Evolutionary conservation across 2,329 filamentous ascomycete species (phyloP), one percentile per base, ranked within the genome.

Genomic region (Aspergillus flavus): DNA sequence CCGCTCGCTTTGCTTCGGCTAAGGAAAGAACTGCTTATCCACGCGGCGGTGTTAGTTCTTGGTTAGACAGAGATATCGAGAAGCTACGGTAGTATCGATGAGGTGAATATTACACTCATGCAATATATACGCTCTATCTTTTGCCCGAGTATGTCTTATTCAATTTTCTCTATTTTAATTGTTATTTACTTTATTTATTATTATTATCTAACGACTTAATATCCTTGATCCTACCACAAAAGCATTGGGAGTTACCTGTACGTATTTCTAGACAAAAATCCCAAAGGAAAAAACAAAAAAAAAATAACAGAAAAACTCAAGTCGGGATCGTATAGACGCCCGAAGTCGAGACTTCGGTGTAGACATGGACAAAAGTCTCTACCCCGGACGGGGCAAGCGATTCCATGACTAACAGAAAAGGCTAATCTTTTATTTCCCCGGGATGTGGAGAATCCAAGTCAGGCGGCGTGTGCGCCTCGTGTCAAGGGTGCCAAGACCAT

Each of bases 341-440:
- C 34, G 5, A 36, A 36, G 34, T 36, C 34, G 34, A 36, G 34
- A 36, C 34, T 36, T 36, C 34, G 34, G 34, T 36, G 34, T 16
- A 6, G 14, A 36, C 14, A 16, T 16, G 34, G 5, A 16, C 6
- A 36, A 7, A 36, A 16, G 21, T 28, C 3, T 19, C 21, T 53
- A 54, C 52, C 52, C 52, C 52, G 12, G 52, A 54, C 30, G 16
- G 30, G 26, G 50, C n/a, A 28, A 52, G 30, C 16, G 30, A 54
- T 59, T 59, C 46, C 57, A 50, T 61, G 59, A 61, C 59, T 57
- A 61, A 61, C 45, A 53, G 23, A 48, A 59, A 59, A 61, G 59
- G 7, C 59, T 57, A 61, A 61, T 57, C 57, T 52, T 36, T 16
- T 36, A 36, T 46, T 48, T 36, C 52, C 52, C 30, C 28, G 32